Evolutionary conservation across 2,329 filamentous ascomycete genomes (phyloP).

Genomic region (Pyrenochaeta sp.): DNA sequence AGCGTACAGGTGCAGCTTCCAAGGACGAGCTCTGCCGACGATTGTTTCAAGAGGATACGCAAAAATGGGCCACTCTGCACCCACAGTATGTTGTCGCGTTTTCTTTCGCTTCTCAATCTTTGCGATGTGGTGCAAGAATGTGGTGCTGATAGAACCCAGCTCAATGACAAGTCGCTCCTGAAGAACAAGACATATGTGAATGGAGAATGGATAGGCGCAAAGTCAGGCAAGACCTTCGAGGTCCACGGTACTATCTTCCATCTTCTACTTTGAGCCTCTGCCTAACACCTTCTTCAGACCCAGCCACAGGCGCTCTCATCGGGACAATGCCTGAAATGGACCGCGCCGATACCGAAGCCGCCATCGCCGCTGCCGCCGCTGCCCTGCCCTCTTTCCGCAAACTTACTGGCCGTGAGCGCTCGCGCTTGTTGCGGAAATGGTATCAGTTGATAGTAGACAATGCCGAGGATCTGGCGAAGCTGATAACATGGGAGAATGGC

Average conservation of each 20-base stretch:
- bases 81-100: conserved; percentile 40
- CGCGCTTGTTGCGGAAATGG: conserved; percentile 80
- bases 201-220: conserved; percentile 87
- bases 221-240: conserved; percentile 90
- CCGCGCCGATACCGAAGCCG: conserved; percentile 76
- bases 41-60: conserved; percentile 53
- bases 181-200: conserved; percentile 89
- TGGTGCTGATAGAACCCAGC: conserved; percentile 39
- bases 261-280: background rate
- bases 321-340: conserved; percentile 87
- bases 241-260: conserved; percentile 62
- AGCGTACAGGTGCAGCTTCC: conserved; percentile 41
- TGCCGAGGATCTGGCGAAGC: conserved; percentile 78
- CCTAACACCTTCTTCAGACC: conserved; percentile 64
- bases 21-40: conserved; percentile 40
- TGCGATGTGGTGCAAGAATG: background rate
- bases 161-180: conserved; percentile 69
- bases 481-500: conserved; percentile 91
- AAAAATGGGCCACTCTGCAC: conserved; percentile 54
- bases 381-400: conserved; percentile 77
- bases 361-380: conserved; percentile 82
- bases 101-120: background rate
- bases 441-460: conserved; percentile 83
- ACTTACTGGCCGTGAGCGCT: conserved; percentile 76
- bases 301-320: conserved; percentile 81